phyloP scores from a whole-genome alignment of 2,329 filamentous ascomycete genomes.

The Xylaria sp. region DNA sequence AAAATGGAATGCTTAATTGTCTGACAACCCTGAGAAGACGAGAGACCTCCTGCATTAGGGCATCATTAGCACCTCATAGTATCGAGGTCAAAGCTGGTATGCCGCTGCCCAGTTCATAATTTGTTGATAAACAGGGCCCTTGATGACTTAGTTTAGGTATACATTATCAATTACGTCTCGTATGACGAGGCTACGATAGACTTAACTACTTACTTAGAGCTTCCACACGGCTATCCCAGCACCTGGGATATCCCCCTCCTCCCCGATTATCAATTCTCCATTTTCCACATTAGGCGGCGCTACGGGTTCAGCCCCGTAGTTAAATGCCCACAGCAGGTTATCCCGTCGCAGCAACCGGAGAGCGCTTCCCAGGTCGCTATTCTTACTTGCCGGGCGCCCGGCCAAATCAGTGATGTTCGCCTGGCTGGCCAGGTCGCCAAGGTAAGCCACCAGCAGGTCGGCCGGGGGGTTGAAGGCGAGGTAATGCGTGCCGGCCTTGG shows the following conservation, averaged over 20 bases:
- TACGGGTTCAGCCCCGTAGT: constrained; percentile 23
- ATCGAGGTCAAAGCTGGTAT: no score
- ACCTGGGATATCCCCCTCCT: constrained; percentile 18
- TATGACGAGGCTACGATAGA: not conserved
- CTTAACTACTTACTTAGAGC: not conserved
- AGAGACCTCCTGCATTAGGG: no score
- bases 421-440: constrained; percentile 22
- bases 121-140: no score
- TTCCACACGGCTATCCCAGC: constrained; percentile 26
- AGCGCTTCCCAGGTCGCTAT: constrained; percentile 20
- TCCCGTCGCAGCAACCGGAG: constrained; percentile 23
- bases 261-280: constrained; percentile 14
- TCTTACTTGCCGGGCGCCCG: constrained; percentile 16
- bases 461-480: constrained; percentile 28
- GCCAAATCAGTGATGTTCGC: constrained; percentile 20
- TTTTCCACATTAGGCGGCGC: constrained; percentile 11
- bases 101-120: no score
- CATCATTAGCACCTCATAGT: no score
- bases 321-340: constrained; percentile 27
- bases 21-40: constrained; percentile 27
- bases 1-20: constrained; percentile 52
- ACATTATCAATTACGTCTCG: not conserved
- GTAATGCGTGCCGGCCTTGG: constrained; percentile 20
- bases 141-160: no score
- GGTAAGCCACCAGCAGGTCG: constrained; percentile 26